These are phyloP conservation scores for Sphagnum tenellum DNA, from an alignment of 225 moss, liverwort and hornwort genomes.

Conservation along the genomic window DNA sequence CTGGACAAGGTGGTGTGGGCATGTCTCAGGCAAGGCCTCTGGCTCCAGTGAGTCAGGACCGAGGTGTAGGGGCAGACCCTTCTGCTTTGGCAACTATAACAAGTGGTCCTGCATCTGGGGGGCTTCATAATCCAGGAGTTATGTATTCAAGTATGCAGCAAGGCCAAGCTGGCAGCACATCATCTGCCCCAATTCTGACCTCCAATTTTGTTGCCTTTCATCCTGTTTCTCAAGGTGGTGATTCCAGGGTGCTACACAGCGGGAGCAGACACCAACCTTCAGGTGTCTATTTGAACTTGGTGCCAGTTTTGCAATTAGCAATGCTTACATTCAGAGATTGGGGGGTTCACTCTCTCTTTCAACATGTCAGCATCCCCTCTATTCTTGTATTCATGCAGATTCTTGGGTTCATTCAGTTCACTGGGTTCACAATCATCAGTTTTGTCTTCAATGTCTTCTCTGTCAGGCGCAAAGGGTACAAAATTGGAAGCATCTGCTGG, in stretches of 20 bases:
- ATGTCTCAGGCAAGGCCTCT: constrained; percentile 43
- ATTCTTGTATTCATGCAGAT: too few relatives aligned
- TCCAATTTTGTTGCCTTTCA: constrained; percentile 54
- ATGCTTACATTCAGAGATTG: too few relatives aligned
- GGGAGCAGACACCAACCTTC: constrained; percentile 24
- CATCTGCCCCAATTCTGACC: constrained; percentile 33
- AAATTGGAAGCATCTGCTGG: constrained; percentile 21
- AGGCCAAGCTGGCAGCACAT: constrained; percentile 35
- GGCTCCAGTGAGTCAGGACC: constrained; percentile 30
- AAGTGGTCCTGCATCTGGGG: constrained; percentile 40
- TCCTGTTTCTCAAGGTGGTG: constrained; percentile 21
- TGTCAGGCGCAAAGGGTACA: constrained; percentile 22
- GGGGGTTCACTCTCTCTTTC: too few relatives aligned
- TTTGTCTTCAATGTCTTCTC: constrained; percentile 17
- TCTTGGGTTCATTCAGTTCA: too few relatives aligned
- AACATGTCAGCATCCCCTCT: too few relatives aligned
- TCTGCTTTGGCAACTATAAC: constrained; percentile 26
- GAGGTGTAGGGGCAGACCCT: constrained; percentile 30
- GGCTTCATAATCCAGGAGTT: constrained; percentile 30
- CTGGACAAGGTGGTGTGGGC: constrained; percentile 46
- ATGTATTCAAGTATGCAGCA: constrained; percentile 40
- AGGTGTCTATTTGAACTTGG: constrained; percentile 10
- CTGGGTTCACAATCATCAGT: too few relatives aligned
- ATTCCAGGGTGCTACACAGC: constrained; percentile 24
- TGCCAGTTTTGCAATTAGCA: too few relatives aligned